Percentiles rank a stretch among this genome's conserved stretches.
Conservation (phyloP, 768 basidiomycete species). For the Trametes sanguinea region DNA sequence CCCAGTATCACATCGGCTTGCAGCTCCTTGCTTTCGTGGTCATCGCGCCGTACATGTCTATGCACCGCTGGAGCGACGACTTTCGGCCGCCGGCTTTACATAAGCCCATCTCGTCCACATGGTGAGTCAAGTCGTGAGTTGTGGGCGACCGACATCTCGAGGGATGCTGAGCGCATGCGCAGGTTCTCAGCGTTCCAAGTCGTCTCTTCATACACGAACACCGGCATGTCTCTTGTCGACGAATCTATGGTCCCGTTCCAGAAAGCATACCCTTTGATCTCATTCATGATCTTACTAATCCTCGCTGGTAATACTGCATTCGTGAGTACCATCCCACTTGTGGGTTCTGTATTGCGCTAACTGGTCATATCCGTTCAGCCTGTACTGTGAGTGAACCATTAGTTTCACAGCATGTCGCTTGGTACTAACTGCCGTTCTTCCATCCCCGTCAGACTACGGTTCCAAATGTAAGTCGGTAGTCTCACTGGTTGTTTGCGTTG, state of each 20-base stretch:
- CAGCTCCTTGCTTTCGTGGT: conserved; percentile 73
- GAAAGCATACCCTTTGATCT: conserved; percentile 77
- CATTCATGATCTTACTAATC: conserved; percentile 71
- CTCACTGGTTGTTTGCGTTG: too few species aligned
- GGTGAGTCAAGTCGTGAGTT: conserved; percentile 46
- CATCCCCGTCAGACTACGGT: conserved; percentile 59
- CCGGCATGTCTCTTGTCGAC: conserved; percentile 86
- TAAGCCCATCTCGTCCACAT: conserved; percentile 57
- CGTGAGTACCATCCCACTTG: conserved; percentile 53
- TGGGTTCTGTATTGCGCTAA: background rate
- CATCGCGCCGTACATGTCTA: conserved; percentile 79
- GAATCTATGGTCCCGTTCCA: conserved; percentile 93
- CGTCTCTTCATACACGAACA: conserved; percentile 86
- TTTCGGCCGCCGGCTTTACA: conserved; percentile 64
- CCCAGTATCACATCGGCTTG: conserved; percentile 74
- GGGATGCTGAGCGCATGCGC: background rate
- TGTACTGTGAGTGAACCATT: conserved; percentile 67
- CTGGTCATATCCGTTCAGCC: conserved; percentile 51
- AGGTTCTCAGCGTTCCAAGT: conserved; percentile 89
- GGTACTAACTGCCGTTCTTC: background rate
- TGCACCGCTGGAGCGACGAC: conserved; percentile 55
- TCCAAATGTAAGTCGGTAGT: conserved; percentile 16
- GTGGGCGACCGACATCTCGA: background rate
- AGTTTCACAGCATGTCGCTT: background rate
- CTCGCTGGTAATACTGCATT: conserved; percentile 93